Evolutionary conservation across 1,284 basidiomycete species (phyloP).

Genomic region (Cryptococcus sp.): DNA sequence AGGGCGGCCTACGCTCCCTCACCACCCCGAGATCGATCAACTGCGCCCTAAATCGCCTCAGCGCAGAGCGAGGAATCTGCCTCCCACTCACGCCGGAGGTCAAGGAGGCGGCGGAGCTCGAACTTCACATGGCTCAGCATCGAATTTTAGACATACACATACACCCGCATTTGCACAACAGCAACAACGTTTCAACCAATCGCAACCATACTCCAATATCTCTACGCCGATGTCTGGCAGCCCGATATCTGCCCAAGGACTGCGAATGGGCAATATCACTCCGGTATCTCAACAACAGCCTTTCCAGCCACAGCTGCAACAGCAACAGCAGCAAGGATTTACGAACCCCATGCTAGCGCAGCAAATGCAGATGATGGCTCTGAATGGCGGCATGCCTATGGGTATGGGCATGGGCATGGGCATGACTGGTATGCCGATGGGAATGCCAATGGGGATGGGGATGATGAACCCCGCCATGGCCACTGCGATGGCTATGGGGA

Average conservation of each 20-base stretch:
- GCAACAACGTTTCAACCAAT: conserved; percentile 1
- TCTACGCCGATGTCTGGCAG: not conserved
- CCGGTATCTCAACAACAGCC: not conserved
- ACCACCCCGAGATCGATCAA: conserved; percentile 66
- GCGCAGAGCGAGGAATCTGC: conserved; percentile 17
- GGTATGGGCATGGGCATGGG: conserved; percentile 8
- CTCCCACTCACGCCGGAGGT: not conserved
- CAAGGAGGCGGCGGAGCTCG: conserved; percentile 10
- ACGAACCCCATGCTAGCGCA: conserved; percentile 4
- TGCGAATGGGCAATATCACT: conserved; percentile 5
- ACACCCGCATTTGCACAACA: not conserved
- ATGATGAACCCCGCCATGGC: conserved; percentile 9
- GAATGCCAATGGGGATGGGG: conserved; percentile 13
- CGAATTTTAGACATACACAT: conserved; percentile 2
- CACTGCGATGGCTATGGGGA: conserved; percentile 3
- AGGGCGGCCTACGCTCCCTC: conserved; percentile 28
- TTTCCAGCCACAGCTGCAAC: not conserved
- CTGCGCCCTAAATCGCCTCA: conserved; percentile 82
- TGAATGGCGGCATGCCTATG: conserved; percentile 32
- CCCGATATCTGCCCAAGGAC: not conserved
- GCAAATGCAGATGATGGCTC: conserved; percentile 18
- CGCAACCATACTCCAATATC: not conserved
- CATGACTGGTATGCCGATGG: conserved; percentile 13
- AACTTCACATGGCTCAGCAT: not conserved
- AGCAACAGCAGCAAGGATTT: not conserved